These are phyloP conservation scores for Nitzschia palea DNA, from an alignment of 108 stramenopile species.

Conservation along the genomic window DNA sequence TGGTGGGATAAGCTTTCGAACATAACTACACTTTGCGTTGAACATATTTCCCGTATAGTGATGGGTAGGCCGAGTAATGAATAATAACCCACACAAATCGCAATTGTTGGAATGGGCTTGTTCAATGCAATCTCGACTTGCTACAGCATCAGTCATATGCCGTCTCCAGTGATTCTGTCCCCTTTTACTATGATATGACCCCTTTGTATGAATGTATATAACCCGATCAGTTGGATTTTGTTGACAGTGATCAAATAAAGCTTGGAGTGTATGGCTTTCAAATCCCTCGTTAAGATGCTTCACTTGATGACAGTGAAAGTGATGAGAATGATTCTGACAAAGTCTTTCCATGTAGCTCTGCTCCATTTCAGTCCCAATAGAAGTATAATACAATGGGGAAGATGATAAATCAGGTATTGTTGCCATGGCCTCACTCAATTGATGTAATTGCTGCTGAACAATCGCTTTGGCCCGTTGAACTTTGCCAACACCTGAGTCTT, in stretches of 20 bases:
- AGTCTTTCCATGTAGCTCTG: background rate
- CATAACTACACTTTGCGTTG: background rate
- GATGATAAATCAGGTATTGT: background rate
- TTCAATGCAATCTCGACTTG: background rate
- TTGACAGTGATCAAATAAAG: conserved; percentile 1
- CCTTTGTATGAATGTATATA: background rate
- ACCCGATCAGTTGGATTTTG: conserved; percentile 1
- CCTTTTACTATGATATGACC: conserved; percentile 2
- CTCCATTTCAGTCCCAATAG: background rate
- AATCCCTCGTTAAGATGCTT: conserved; percentile 4
- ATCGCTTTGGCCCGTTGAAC: background rate
- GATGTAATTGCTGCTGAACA: background rate
- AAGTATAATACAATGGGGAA: background rate
- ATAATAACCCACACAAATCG: conserved; percentile 2
- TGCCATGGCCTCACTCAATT: background rate
- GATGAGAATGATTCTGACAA: background rate
- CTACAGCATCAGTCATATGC: conserved; percentile 1
- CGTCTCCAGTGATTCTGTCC: background rate
- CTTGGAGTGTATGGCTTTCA: conserved; percentile 5
- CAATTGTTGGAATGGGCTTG: background rate
- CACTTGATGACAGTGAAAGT: conserved; percentile 2
- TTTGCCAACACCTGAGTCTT: background rate
- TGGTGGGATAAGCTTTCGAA: background rate
- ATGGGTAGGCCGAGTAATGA: background rate
- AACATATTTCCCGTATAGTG: background rate